phyloP scores from a whole-genome alignment of 768 basidiomycete genomes.

The Lentinula sp. region DNA sequence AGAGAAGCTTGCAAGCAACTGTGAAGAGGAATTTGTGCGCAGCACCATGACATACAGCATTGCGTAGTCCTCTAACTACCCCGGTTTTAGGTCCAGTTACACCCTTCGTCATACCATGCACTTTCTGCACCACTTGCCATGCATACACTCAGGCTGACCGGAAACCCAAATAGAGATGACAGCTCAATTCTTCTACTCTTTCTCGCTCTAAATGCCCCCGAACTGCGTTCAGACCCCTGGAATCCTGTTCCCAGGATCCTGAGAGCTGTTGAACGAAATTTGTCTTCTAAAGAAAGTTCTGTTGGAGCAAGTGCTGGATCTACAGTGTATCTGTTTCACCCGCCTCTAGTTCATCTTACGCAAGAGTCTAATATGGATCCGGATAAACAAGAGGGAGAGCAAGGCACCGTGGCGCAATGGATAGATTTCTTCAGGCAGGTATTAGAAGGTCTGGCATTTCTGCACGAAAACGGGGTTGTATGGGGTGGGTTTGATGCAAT shows the following conservation, averaged over 20 bases:
- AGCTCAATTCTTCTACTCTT: constrained; percentile 31
- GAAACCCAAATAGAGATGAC: constrained; percentile 8
- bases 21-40: background rate
- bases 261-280: constrained; percentile 32
- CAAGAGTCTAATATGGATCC: background rate
- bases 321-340: constrained; percentile 31
- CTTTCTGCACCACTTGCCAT: background rate
- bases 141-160: constrained; percentile 22
- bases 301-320: background rate
- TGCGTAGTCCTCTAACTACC: background rate
- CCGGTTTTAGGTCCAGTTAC: background rate
- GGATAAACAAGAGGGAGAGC: background rate
- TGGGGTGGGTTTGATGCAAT: constrained; percentile 27
- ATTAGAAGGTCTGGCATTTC: constrained; percentile 43
- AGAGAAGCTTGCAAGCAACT: background rate
- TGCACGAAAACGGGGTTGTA: constrained; percentile 34
- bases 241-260: constrained; percentile 45
- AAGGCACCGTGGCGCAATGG: constrained; percentile 34
- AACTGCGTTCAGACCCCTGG: constrained; percentile 45
- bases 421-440: constrained; percentile 46
- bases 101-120: background rate
- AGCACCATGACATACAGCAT: background rate
- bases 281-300: background rate
- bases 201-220: constrained; percentile 36
- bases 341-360: constrained; percentile 24